A percentile compares a stretch with the other conserved stretches of the same genome.
Evolutionary conservation across 306 rosid genomes (phyloP).

Genomic region (Rubus parviflorus): DNA sequence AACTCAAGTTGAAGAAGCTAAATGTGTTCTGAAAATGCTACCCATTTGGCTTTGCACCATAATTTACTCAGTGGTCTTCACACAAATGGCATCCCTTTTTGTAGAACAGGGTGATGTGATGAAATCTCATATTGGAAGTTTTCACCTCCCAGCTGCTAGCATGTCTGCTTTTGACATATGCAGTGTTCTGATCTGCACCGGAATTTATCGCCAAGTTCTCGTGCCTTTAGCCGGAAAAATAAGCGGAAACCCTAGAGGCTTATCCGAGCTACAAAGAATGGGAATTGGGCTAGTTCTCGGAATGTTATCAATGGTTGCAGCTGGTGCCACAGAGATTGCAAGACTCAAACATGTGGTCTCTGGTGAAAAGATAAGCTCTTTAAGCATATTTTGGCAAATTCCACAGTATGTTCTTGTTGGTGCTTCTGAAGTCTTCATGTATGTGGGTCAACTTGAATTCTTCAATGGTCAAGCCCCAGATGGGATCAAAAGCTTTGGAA

Average conservation of each 20-base stretch:
- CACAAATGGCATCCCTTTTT: constrained; percentile 80
- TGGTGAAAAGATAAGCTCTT: constrained; percentile 44
- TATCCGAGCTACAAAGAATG: constrained; percentile 67
- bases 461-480: constrained; percentile 75
- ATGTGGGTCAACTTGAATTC: constrained; percentile 71
- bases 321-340: constrained; percentile 55
- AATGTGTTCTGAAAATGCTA: constrained; percentile 62
- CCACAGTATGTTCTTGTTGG: constrained; percentile 70
- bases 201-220: constrained; percentile 47
- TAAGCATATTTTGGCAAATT: constrained; percentile 70
- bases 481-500: constrained; percentile 74
- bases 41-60: constrained; percentile 84
- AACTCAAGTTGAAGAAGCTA: constrained; percentile 81
- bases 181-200: constrained; percentile 58
- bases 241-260: constrained; percentile 41
- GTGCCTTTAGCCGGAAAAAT: constrained; percentile 50
- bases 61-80: constrained; percentile 70
- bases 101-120: constrained; percentile 77
- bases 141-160: constrained; percentile 72
- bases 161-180: constrained; percentile 68
- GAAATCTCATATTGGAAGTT: constrained; percentile 42
- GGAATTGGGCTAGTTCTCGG: constrained; percentile 66
- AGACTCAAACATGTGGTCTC: constrained; percentile 46
- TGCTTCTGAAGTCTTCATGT: constrained; percentile 74
- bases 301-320: constrained; percentile 59